Base-by-base conservation (phyloP, 2,329 filamentous ascomycete species). In the Ceratocystis papillata region DNA sequence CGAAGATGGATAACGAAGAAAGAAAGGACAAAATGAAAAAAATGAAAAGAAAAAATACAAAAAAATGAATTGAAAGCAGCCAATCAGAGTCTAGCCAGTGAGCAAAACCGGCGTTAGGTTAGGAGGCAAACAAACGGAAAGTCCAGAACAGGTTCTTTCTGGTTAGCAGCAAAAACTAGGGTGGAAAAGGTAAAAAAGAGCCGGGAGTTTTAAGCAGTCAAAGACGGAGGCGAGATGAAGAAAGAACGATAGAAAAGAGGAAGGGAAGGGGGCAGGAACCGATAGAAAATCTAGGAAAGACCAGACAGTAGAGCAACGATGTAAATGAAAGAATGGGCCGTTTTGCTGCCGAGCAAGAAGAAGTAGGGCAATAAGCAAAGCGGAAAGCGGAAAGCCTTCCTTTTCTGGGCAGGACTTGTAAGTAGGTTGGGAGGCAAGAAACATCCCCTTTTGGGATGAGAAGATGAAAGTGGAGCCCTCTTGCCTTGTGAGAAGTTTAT, bases 211-310 rank as follows among this genome's bases (percentile, higher is more conserved):
- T 22, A 22, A 64, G 30, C 12, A 64, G 46, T n/a, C 12, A 17
- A 55, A 57, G 25, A 15, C 12, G 53, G 41, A 69, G 41, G 44
- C 62, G 55, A 63, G 50, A 68, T 61, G 41, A 50, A 44, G 30
- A 48, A 60, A 44, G 30, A 61, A 12, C 15, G 53, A 28, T 10
- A 22, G 45, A 65, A 50, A 22, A 28, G 30, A 45, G 63, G 44
- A 53, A 68, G 28, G 28, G 28, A 28, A 28, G 28, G 12, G 12
- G 10, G 12, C 37, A 15, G 37, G 12, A 41, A 12, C 62, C 53
- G 33, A 61, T 17, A 57, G 55, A 44, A 46, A 28, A 44, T n/a
- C 20, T 37, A 30, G 44, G n/a, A 64, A 44, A 45, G 15, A 63
- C 17, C 41, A 17, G 61, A 28, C n/a, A 37, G 28, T 48, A 53